Base-by-base conservation (phyloP, 495 filamentous ascomycete genomes). In the Hyaloscypha hepaticicola region DNA sequence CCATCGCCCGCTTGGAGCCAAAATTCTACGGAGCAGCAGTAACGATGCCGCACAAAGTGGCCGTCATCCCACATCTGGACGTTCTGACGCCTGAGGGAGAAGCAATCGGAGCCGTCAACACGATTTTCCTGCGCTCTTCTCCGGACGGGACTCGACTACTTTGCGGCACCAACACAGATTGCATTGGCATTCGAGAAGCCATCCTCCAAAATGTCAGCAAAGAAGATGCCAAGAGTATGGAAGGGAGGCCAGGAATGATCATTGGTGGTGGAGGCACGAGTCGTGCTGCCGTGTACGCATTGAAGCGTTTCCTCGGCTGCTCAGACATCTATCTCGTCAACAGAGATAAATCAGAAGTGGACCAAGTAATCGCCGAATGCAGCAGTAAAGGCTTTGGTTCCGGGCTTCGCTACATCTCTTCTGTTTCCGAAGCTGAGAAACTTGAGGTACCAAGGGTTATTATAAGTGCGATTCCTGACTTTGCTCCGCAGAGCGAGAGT, bases 1-100 rank as follows among this genome's bases (percentile, higher is more conserved):
- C 73, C n/a, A 72, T 81, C 12, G 77, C 84, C 61, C 67, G 76
- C 57, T 5, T 12, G 5, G 74, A 82, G 67, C 75, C 77, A 31
- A 82, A 83, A 63, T 84, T 83, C 74, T 78, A 82, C 76, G 88
- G 88, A 63, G 81, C 86, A 16, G 85, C 87, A 25, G 83, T 91
- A 51, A 92, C 88, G 52, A 92, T 91, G 88, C 88, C 89, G 0
- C 81, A 86, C 76, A 92, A 92, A 75, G 80, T 91, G 52, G 77
- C 80, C 60, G 88, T 91, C 70, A 83, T 91, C 72, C 78, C 82
- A 2, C 77, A 89, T 66, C 81, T 91, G 7, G 88, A 92, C 73
- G 81, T 84, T 33, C 74, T 91, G 27, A 90, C 88, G 14, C 81
- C 85, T 28, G 87, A 90, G 72, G 88, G 80, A 57, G 80, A 80